Evolutionary conservation across 2,329 filamentous ascomycete genomes (phyloP).

Genomic region (Kalaharituber pfeilii): DNA sequence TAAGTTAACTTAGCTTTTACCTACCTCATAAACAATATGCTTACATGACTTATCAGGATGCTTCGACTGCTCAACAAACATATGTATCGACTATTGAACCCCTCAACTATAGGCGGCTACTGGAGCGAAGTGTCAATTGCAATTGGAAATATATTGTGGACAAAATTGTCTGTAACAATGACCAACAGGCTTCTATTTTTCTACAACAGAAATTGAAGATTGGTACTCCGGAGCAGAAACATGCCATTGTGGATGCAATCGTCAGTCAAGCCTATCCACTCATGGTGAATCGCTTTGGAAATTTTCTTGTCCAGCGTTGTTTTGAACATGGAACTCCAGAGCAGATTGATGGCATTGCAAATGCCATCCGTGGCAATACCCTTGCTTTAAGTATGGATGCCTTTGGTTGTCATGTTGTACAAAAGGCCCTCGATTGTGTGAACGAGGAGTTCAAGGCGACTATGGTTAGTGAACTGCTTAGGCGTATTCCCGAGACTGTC

Average conservation of each 20-base stretch:
- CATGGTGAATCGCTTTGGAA: constrained; percentile 97
- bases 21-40: constrained; percentile 4
- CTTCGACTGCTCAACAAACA: constrained; percentile 45
- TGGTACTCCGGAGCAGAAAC: constrained; percentile 86
- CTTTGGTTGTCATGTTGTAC: constrained; percentile 93
- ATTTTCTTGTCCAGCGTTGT: constrained; percentile 95
- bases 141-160: constrained; percentile 99
- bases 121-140: constrained; percentile 90
- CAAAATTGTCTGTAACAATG: constrained; percentile 98
- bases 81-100: constrained; percentile 80
- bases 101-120: constrained; percentile 83
- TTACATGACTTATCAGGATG: constrained; percentile 27
- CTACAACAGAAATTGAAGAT: constrained; percentile 98
- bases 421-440: constrained; percentile 96
- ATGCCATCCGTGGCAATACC: constrained; percentile 84
- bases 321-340: constrained; percentile 95
- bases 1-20: constrained; percentile 18
- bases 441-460: constrained; percentile 94
- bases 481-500: constrained; percentile 89
- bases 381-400: constrained; percentile 94
- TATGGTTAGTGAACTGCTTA: constrained; percentile 96
- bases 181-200: constrained; percentile 97
- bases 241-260: constrained; percentile 91
- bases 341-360: constrained; percentile 85
- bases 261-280: constrained; percentile 84